Conservation (phyloP, 345 rosid genomes). For the Excoecaria cochinchinensis region DNA sequence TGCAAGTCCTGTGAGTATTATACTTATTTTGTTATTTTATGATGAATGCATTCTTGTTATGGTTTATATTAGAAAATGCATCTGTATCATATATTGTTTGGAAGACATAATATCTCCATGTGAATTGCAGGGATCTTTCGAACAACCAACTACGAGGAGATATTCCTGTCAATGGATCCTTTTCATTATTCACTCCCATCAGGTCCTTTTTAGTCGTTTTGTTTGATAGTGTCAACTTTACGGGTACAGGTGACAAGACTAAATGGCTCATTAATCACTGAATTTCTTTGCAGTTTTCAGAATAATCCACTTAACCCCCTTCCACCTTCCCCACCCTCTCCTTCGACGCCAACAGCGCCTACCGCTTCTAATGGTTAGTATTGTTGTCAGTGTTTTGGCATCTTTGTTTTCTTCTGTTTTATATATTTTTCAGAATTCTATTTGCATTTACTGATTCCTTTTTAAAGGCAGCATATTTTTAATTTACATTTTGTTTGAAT, state of each 20-base stretch:
- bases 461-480: background rate
- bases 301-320: constrained; percentile 27
- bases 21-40: background rate
- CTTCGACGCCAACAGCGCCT: constrained; percentile 35
- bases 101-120: constrained; percentile 5
- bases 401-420: background rate
- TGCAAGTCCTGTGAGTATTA: constrained; percentile 78
- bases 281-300: constrained; percentile 54
- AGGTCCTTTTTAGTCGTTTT: constrained; percentile 48
- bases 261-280: constrained; percentile 27
- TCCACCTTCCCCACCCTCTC: constrained; percentile 58
- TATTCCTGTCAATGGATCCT: constrained; percentile 77
- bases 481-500: background rate
- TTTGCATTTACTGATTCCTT: background rate
- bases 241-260: constrained; percentile 10
- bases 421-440: background rate
- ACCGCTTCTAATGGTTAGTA: constrained; percentile 48
- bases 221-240: background rate
- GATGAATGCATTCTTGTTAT: background rate
- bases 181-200: constrained; percentile 65
- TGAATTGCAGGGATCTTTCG: constrained; percentile 79
- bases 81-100: constrained; percentile 1
- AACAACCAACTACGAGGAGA: constrained; percentile 62
- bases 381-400: constrained; percentile 15
- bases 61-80: background rate